These are phyloP conservation scores for Begonia peltatifolia DNA, from an alignment of 306 rosid species.

Conservation along the genomic window DNA sequence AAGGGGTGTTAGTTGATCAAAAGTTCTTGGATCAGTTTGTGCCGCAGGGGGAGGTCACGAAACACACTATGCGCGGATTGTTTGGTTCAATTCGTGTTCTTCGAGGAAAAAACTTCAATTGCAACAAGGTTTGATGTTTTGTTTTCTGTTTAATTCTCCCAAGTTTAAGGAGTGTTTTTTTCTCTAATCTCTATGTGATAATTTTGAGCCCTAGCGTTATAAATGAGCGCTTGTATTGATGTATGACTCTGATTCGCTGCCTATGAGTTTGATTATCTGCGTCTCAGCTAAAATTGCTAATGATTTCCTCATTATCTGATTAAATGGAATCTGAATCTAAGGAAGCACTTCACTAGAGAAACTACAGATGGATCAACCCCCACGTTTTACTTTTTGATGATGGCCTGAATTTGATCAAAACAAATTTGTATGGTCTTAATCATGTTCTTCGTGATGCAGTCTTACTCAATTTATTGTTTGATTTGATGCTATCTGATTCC, in stretches of 20 bases:
- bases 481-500: no score
- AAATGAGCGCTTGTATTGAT: no score
- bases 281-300: no score
- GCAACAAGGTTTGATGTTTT: constrained; percentile 43
- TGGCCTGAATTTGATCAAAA: no score
- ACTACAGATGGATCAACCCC: neutral
- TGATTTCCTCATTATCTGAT: no score
- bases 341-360: neutral
- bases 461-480: no score
- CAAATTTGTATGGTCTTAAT: no score
- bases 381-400: no score
- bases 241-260: no score
- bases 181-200: neutral
- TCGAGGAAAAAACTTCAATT: constrained; percentile 30
- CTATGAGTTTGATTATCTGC: no score
- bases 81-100: constrained; percentile 39
- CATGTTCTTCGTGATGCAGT: no score
- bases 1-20: constrained; percentile 17
- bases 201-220: neutral
- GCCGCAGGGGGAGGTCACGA: constrained; percentile 32
- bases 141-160: neutral
- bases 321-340: no score
- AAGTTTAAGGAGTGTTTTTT: constrained; percentile 3
- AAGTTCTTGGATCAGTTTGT: constrained; percentile 37
- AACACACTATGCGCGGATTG: constrained; percentile 69